Percentiles rank a stretch among this genome's conserved stretches.
Conservation (phyloP, 2,329 filamentous ascomycete species). For the Fusarium tupiense region DNA sequence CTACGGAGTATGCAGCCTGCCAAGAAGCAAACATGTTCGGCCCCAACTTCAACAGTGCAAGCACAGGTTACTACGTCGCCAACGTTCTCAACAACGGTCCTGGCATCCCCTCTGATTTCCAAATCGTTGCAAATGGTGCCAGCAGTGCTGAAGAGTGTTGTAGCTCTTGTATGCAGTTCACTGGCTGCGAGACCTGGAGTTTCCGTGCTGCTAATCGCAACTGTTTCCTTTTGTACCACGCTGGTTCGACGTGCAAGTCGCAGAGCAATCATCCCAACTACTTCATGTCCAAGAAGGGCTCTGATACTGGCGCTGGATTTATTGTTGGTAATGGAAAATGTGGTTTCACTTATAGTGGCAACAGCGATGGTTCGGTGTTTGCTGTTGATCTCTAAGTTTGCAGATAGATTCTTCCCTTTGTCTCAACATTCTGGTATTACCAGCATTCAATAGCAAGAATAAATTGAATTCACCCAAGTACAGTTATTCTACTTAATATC, state of each 20-base stretch:
- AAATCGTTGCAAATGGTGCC: not conserved
- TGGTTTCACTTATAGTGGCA: slow-evolving; percentile 1
- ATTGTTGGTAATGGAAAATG: slow-evolving; percentile 7
- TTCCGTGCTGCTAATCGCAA: slow-evolving; percentile 4
- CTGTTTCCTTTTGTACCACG: slow-evolving; percentile 12
- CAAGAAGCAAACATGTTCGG: not conserved
- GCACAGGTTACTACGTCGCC: not conserved
- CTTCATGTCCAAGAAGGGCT: slow-evolving; percentile 7
- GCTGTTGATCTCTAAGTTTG: not conserved
- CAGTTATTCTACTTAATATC: accelerated
- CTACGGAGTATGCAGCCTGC: slow-evolving; percentile 5
- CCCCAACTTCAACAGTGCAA: slow-evolving; percentile 10
- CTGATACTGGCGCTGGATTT: not conserved
- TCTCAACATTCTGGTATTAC: accelerated
- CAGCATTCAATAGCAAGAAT: not conserved
- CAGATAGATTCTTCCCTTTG: too few relatives aligned
- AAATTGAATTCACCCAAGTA: not conserved
- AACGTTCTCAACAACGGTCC: slow-evolving; percentile 16
- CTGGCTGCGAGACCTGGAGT: not conserved
- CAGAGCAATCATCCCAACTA: slow-evolving; percentile 3
- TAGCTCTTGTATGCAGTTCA: not conserved
- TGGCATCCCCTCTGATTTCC: not conserved
- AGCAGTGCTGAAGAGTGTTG: not conserved
- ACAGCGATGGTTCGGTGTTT: slow-evolving; percentile 5
- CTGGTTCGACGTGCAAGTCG: not conserved